These are phyloP conservation scores for Tagetes erecta DNA, from an alignment of 129 eudicot species.

Conservation along the genomic window DNA sequence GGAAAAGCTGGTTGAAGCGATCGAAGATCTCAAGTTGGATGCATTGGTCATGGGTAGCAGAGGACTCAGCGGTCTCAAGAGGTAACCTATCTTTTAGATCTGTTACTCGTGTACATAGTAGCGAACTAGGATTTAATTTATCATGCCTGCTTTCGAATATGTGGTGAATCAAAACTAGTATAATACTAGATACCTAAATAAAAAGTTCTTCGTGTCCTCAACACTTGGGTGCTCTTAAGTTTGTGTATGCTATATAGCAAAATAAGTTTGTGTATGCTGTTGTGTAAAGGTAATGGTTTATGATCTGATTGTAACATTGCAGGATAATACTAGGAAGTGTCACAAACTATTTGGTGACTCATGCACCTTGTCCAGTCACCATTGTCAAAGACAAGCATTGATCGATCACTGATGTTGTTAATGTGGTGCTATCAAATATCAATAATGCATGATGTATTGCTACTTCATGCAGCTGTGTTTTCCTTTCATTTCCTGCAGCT, in stretches of 20 bases:
- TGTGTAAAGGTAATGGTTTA: neutral
- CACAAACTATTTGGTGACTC: conserved; percentile 61
- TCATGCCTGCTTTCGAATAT: neutral
- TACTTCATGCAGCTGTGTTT: neutral
- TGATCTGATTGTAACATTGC: conserved; percentile 11
- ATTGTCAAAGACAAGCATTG: conserved; percentile 75
- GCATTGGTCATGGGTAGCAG: conserved; percentile 94
- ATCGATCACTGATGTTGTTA: too few species aligned
- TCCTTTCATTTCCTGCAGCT: neutral
- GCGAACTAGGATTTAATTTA: neutral
- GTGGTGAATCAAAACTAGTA: too few species aligned
- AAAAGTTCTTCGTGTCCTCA: too few species aligned
- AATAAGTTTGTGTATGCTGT: neutral
- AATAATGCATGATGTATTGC: conserved; percentile 22
- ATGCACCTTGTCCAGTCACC: conserved; percentile 79
- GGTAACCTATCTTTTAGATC: conserved; percentile 34
- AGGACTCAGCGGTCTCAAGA: conserved; percentile 60
- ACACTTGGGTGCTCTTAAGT: too few species aligned
- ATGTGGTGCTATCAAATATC: too few species aligned
- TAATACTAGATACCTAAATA: too few species aligned
- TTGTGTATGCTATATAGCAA: too few species aligned
- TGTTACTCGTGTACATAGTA: neutral
- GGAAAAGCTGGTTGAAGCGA: conserved; percentile 71
- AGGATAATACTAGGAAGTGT: conserved; percentile 87
- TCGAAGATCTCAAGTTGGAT: conserved; percentile 72